These are phyloP conservation scores for Vanilla planifolia DNA, from an alignment of 106 monocot genomes.

Conservation along the genomic window DNA sequence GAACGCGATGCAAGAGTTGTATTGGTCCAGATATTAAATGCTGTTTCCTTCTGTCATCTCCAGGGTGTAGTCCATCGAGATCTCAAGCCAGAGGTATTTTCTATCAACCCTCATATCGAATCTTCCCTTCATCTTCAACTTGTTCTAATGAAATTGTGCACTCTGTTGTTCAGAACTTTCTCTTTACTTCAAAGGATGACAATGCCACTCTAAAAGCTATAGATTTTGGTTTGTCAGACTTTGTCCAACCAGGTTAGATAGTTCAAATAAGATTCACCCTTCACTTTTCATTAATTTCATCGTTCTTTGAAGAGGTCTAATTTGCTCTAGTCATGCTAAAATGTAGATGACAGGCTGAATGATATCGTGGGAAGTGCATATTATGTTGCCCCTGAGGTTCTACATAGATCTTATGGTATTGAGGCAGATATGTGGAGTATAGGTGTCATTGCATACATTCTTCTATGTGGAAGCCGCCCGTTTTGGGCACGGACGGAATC, in stretches of 20 bases:
- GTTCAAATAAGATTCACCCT: not conserved
- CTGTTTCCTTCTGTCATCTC: constrained; percentile 88
- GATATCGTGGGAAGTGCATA: constrained; percentile 99
- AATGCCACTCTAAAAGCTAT: constrained; percentile 77
- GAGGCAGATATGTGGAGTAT: constrained; percentile 99
- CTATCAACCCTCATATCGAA: not conserved
- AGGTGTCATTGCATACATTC: constrained; percentile 91
- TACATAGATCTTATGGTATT: constrained; percentile 90
- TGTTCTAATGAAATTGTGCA: not conserved
- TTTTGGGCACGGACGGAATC: constrained; percentile 98
- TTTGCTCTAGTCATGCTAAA: not conserved
- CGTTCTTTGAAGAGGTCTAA: not conserved
- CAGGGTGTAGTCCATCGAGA: constrained; percentile 98
- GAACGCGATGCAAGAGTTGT: constrained; percentile 90
- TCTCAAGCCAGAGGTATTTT: constrained; percentile 98
- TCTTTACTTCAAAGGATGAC: constrained; percentile 85
- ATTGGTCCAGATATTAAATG: constrained; percentile 78
- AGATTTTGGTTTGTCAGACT: constrained; percentile 98
- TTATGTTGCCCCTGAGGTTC: constrained; percentile 97
- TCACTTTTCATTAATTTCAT: not conserved
- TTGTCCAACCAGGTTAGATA: constrained; percentile 81
- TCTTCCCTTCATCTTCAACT: not conserved
- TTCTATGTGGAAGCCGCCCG: constrained; percentile 90
- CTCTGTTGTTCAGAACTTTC: constrained; percentile 70
- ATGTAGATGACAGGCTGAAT: constrained; percentile 85